Evolutionary conservation across 2,329 filamentous ascomycete species (phyloP).

Genomic region (Penicillium sp.): DNA sequence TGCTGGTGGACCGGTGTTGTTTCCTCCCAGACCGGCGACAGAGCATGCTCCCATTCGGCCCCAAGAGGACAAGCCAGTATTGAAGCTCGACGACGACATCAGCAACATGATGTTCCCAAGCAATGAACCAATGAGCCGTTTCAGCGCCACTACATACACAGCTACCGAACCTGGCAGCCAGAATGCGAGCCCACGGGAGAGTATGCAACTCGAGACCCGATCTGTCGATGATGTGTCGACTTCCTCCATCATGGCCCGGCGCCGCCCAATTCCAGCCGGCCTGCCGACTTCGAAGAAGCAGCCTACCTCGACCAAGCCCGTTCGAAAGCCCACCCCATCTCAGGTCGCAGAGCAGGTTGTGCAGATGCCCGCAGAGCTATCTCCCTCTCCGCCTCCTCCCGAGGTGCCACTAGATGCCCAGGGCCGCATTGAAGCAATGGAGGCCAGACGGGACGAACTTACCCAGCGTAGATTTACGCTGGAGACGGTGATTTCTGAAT

Average conservation of each 20-base stretch:
- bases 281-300: slow-evolving; percentile 35
- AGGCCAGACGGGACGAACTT: slow-evolving; percentile 64
- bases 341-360: slow-evolving; percentile 29
- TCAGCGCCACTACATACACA: slow-evolving; percentile 58
- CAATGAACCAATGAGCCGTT: slow-evolving; percentile 59
- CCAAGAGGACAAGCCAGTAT: slow-evolving; percentile 12
- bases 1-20: slow-evolving; percentile 24
- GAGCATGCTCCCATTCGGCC: slow-evolving; percentile 16
- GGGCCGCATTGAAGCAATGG: slow-evolving; percentile 66
- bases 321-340: slow-evolving; percentile 46
- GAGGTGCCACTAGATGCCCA: slow-evolving; percentile 54
- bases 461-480: slow-evolving; percentile 69
- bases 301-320: slow-evolving; percentile 30
- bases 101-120: slow-evolving; percentile 43
- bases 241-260: slow-evolving; percentile 42
- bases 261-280: slow-evolving; percentile 38
- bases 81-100: slow-evolving; percentile 35
- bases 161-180: slow-evolving; percentile 42
- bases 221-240: slow-evolving; percentile 27
- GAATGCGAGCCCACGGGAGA: slow-evolving; percentile 36
- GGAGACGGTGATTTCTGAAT: slow-evolving; percentile 68
- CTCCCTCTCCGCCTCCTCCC: slow-evolving; percentile 59
- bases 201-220: slow-evolving; percentile 32
- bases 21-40: slow-evolving; percentile 37
- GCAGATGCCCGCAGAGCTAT: slow-evolving; percentile 44